These are phyloP conservation scores for Globisporangium middletonii DNA, from an alignment of 352 stramenopile genomes.

Conservation along the genomic window DNA sequence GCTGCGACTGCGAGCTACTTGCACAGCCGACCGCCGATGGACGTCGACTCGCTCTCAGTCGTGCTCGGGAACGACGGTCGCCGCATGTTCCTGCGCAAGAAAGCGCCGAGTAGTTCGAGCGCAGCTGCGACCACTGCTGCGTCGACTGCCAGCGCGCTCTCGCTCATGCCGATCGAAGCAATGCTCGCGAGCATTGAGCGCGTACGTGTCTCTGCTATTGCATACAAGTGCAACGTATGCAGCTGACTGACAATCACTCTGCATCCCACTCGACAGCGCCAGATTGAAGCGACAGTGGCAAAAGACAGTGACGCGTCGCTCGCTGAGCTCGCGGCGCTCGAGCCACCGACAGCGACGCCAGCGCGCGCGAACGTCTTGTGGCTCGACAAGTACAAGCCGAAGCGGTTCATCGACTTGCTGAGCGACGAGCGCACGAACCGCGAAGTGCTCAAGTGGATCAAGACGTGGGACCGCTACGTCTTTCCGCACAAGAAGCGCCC, in stretches of 20 bases:
- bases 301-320: conserved; percentile 16
- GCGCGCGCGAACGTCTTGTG: conserved; percentile 63
- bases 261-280: conserved; percentile 25
- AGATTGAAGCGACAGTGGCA: conserved; percentile 54
- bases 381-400: conserved; percentile 97
- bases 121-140: conserved; percentile 2
- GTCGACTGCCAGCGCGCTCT: conserved; percentile 11
- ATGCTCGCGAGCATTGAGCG: conserved; percentile 55
- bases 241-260: not conserved
- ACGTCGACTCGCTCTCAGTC: conserved; percentile 55
- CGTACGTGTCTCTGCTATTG: conserved; percentile 14
- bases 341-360: not conserved
- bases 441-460: conserved; percentile 93
- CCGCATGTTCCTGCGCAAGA: conserved; percentile 65
- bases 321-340: not conserved
- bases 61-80: conserved; percentile 36
- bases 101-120: conserved; percentile 13
- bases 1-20: conserved; percentile 35
- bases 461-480: conserved; percentile 95
- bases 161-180: conserved; percentile 43
- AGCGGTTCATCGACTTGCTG: conserved; percentile 92
- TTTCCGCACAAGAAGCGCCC: conserved; percentile 74
- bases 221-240: not conserved
- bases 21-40: conserved; percentile 50
- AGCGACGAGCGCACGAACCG: conserved; percentile 96